These are phyloP conservation scores for Cordyceps tenuipes DNA, from an alignment of 2,329 filamentous ascomycete genomes.

Conservation along the genomic window DNA sequence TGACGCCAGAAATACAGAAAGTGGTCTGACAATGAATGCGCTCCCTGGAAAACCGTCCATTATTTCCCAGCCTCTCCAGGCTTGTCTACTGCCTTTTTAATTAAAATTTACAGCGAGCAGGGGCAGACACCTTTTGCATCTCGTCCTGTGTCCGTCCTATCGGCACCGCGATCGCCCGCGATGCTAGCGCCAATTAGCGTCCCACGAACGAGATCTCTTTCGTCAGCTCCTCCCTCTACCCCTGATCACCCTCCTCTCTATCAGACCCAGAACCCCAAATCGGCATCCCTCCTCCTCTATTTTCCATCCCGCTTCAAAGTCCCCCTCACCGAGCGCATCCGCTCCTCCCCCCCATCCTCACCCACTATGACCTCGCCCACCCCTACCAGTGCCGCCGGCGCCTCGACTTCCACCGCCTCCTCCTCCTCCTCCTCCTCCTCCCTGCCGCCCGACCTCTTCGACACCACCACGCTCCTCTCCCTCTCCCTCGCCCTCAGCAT, in stretches of 20 bases:
- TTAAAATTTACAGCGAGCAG: neutral
- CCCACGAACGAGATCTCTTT: neutral
- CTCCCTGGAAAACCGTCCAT: neutral
- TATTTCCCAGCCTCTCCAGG: neutral
- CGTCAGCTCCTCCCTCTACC: neutral
- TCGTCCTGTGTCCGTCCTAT: neutral
- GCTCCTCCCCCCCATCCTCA: too few relatives aligned
- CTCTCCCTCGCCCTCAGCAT: slow-evolving; percentile 48
- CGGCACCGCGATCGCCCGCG: neutral
- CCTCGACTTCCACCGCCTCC: too few relatives aligned
- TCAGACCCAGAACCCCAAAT: neutral
- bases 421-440: slow-evolving; percentile 1
- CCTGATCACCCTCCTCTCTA: neutral
- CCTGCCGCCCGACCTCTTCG: slow-evolving; percentile 49
- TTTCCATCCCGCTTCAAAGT: neutral
- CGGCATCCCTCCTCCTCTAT: neutral
- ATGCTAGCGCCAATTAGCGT: neutral
- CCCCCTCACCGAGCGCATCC: neutral
- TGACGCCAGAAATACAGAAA: neutral
- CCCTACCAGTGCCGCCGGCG: neutral
- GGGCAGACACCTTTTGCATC: neutral
- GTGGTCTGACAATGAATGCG: neutral
- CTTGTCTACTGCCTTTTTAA: neutral
- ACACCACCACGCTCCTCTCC: slow-evolving; percentile 51
- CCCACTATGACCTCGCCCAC: slow-evolving; percentile 7